A percentile compares a stretch with the other conserved stretches of the same genome.
Evolutionary conservation across 208 protist genomes (phyloP).

Genomic region (Trichomonas vaginalis): DNA sequence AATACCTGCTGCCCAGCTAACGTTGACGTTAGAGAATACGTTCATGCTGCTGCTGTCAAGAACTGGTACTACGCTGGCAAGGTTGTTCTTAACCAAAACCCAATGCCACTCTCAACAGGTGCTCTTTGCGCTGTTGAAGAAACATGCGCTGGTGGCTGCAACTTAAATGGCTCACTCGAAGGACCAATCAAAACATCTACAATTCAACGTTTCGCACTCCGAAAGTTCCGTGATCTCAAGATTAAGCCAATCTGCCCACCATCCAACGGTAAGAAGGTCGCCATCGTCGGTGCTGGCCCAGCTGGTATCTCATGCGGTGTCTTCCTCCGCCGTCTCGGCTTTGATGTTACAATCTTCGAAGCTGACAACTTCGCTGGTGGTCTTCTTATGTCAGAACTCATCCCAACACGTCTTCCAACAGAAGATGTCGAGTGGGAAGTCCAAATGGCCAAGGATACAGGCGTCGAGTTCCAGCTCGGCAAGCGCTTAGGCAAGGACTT

Average conservation of each 20-base stretch:
- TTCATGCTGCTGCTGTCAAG: constrained; percentile 1
- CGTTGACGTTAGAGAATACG: constrained; percentile 14
- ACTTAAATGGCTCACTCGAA: constrained; percentile 48
- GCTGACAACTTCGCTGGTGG: constrained; percentile 52
- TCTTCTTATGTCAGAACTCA: constrained; percentile 53
- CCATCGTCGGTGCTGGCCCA: constrained; percentile 53
- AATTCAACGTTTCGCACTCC: constrained; percentile 55
- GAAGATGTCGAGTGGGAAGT: constrained; percentile 62
- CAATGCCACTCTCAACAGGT: constrained; percentile 44
- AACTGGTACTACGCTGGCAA: constrained; percentile 49
- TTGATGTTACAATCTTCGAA: constrained; percentile 64
- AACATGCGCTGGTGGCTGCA: constrained; percentile 57
- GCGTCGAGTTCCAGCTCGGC: constrained; percentile 45
- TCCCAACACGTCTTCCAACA: constrained; percentile 53
- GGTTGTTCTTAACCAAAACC: constrained; percentile 60
- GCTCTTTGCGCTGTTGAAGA: constrained; percentile 56
- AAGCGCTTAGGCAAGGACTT: constrained; percentile 45
- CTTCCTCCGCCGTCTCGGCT: constrained; percentile 61
- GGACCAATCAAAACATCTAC: constrained; percentile 40
- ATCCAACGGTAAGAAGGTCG: not conserved
- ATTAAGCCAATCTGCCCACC: constrained; percentile 46
- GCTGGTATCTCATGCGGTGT: constrained; percentile 55
- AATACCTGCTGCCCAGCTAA: constrained; percentile 20
- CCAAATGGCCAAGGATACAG: constrained; percentile 53
- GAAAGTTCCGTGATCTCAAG: constrained; percentile 55